Evolutionary conservation across 495 filamentous ascomycete species (phyloP).

Genomic region (Talaromyces trachyspermus): DNA sequence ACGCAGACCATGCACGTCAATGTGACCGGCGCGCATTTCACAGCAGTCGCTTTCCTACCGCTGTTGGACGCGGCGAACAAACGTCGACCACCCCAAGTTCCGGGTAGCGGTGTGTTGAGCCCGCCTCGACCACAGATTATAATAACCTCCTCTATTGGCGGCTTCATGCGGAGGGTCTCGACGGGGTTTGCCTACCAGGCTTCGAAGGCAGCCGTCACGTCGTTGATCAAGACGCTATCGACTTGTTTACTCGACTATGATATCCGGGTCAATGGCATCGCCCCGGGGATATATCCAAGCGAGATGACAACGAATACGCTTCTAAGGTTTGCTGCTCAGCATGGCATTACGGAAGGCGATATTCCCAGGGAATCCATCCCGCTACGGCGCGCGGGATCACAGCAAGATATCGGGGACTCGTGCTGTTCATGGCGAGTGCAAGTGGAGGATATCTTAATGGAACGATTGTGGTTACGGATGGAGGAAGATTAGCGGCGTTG

Average conservation of each 20-base stretch:
- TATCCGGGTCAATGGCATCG: slow-evolving; percentile 54
- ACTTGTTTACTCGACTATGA: slow-evolving; percentile 46
- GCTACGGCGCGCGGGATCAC: slow-evolving; percentile 31
- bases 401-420: slow-evolving; percentile 58
- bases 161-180: slow-evolving; percentile 44
- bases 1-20: slow-evolving; percentile 6
- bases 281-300: slow-evolving; percentile 37
- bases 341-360: not conserved
- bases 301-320: slow-evolving; percentile 5
- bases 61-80: slow-evolving; percentile 36
- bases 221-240: slow-evolving; percentile 53
- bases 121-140: slow-evolving; percentile 25
- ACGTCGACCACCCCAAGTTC: slow-evolving; percentile 25
- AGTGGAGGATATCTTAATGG: slow-evolving; percentile 56
- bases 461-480: slow-evolving; percentile 46
- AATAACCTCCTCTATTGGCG: slow-evolving; percentile 49
- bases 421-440: slow-evolving; percentile 54
- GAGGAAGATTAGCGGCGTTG: slow-evolving; percentile 14
- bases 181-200: slow-evolving; percentile 53
- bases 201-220: slow-evolving; percentile 55
- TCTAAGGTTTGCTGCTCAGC: not conserved
- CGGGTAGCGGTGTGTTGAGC: not conserved
- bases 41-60: slow-evolving; percentile 34
- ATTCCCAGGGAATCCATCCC: not conserved
- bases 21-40: slow-evolving; percentile 28